phyloP scores from a whole-genome alignment of 257 asterid genomes.

The Rhazya stricta region DNA sequence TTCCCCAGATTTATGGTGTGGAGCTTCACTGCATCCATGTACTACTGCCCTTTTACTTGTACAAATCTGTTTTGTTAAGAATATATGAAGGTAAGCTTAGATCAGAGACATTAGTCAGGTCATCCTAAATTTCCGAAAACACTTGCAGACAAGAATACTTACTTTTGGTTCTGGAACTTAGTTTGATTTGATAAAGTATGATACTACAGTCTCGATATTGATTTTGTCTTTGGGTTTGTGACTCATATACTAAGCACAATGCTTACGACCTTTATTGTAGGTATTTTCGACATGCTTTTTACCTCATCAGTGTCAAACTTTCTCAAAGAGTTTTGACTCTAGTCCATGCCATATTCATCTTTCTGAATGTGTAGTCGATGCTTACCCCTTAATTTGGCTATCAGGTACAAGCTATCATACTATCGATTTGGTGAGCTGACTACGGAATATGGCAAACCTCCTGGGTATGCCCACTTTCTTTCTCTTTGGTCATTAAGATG shows the following conservation, averaged over 20 bases:
- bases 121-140: too few relatives aligned
- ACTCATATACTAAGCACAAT: neutral
- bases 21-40: neutral
- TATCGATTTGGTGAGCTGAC: conserved; percentile 97
- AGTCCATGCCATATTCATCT: neutral
- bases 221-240: neutral
- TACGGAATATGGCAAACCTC: conserved; percentile 91
- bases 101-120: neutral
- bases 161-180: neutral
- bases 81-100: too few relatives aligned
- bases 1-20: neutral
- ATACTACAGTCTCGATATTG: neutral
- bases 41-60: too few relatives aligned
- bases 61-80: too few relatives aligned
- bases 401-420: conserved; percentile 91
- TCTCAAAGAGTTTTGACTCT: neutral
- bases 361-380: conserved; percentile 3
- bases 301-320: neutral
- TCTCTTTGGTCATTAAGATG: too few relatives aligned
- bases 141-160: neutral
- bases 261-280: neutral
- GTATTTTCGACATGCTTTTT: neutral
- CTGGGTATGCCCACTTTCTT: conserved; percentile 58
- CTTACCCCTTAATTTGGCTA: conserved; percentile 16
- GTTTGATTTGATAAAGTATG: neutral